A percentile compares a stretch with the other conserved stretches of the same genome.
These are phyloP conservation scores for Globisporangium emineosum DNA, from an alignment of 352 stramenopile genomes.

Conservation along the genomic window DNA sequence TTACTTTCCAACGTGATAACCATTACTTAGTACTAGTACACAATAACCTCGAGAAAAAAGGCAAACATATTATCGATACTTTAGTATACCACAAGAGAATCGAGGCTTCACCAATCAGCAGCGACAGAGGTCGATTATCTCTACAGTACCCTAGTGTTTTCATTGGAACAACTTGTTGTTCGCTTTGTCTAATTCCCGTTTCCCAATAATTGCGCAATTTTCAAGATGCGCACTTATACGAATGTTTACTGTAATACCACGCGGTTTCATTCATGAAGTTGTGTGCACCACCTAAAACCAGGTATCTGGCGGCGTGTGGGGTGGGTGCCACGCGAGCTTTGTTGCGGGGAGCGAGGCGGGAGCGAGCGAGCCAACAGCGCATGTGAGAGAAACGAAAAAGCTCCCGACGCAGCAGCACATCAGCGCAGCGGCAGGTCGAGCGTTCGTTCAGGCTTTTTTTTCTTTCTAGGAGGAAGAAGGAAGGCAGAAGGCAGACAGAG, in stretches of 20 bases:
- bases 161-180: too few species aligned
- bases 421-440: conserved; percentile 10
- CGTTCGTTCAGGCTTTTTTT: conserved; percentile 7
- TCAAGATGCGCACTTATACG: background rate
- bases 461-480: background rate
- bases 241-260: background rate
- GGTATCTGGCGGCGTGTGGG: background rate
- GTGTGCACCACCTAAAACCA: background rate
- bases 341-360: background rate
- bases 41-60: too few species aligned
- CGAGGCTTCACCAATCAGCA: too few species aligned
- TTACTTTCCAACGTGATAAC: too few species aligned
- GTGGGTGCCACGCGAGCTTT: background rate
- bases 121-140: too few species aligned
- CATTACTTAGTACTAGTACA: too few species aligned
- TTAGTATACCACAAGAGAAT: too few species aligned
- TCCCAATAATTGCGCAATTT: background rate
- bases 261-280: background rate
- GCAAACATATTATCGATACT: too few species aligned
- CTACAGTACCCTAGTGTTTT: too few species aligned
- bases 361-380: background rate
- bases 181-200: background rate
- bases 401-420: conserved; percentile 8
- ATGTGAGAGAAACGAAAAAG: conserved; percentile 13
- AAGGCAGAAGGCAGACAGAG: background rate